phyloP scores from a whole-genome alignment of 2,329 filamentous ascomycete species.

The Ascochyta rabiei region DNA sequence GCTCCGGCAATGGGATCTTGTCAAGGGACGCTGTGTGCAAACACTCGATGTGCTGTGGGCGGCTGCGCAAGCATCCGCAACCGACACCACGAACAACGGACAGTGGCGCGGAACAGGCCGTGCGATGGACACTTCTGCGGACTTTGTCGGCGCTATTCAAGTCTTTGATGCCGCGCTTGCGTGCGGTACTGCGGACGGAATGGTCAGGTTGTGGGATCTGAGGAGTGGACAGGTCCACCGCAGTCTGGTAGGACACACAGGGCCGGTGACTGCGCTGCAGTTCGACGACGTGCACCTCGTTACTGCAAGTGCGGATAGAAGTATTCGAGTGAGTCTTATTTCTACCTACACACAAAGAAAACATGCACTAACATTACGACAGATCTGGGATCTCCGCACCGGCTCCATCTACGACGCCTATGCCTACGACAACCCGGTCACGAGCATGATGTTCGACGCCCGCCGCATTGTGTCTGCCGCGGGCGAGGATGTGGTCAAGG shows the following conservation, averaged over 20 bases:
- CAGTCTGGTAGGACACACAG: conserved; percentile 93
- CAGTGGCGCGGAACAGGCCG: conserved; percentile 77
- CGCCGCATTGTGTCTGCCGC: conserved; percentile 89
- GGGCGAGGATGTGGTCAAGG: conserved; percentile 91
- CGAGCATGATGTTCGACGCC: conserved; percentile 95
- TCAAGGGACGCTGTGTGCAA: conserved; percentile 96
- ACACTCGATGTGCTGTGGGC: conserved; percentile 98
- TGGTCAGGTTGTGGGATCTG: conserved; percentile 96
- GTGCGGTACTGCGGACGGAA: conserved; percentile 95
- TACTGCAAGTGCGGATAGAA: conserved; percentile 89
- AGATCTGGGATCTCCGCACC: conserved; percentile 99
- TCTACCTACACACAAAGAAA: not conserved
- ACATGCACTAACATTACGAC: conserved; percentile 27
- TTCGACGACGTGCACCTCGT: conserved; percentile 96
- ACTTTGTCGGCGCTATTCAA: conserved; percentile 93
- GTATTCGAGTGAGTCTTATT: conserved; percentile 78
- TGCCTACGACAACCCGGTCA: conserved; percentile 89
- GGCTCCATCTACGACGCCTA: conserved; percentile 95
- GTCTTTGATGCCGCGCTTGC: conserved; percentile 95
- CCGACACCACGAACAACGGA: conserved; percentile 61
- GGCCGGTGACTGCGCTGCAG: conserved; percentile 89
- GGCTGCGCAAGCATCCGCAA: conserved; percentile 83
- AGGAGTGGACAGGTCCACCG: conserved; percentile 96
- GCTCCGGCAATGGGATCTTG: conserved; percentile 94
- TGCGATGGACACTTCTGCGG: conserved; percentile 70